These are phyloP conservation scores for Santalum album DNA, from an alignment of 164 flowering plant genomes.

Conservation along the genomic window DNA sequence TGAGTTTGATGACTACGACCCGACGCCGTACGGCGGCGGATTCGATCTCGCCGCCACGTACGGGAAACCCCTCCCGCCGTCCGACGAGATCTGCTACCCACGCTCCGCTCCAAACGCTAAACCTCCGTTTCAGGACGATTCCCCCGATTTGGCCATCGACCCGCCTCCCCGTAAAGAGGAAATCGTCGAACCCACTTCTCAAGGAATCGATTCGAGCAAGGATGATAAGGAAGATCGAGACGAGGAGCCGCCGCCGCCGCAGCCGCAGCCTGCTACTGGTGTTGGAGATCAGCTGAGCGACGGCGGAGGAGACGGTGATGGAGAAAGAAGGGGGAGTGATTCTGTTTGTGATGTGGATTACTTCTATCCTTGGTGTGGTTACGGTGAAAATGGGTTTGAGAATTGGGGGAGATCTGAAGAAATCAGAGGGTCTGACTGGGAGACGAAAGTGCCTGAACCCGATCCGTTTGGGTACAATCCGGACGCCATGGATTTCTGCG, in stretches of 20 bases:
- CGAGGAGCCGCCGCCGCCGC: not conserved
- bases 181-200: not conserved
- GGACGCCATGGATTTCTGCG: conserved; percentile 42
- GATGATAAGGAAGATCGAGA: conserved; percentile 4
- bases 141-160: not conserved
- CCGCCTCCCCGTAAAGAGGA: not conserved
- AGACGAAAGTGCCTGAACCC: conserved; percentile 13
- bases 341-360: not conserved
- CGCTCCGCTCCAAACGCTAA: conserved; percentile 15
- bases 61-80: conserved; percentile 70
- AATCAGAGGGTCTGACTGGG: conserved; percentile 9
- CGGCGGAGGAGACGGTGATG: not conserved
- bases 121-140: not conserved
- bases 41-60: conserved; percentile 43
- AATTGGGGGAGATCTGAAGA: not conserved
- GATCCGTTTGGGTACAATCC: conserved; percentile 31
- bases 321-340: not conserved
- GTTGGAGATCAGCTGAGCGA: conserved; percentile 1
- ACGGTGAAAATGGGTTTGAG: conserved; percentile 3
- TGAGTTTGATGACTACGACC: conserved; percentile 53
- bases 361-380: conserved; percentile 5
- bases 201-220: conserved; percentile 4
- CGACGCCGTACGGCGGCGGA: conserved; percentile 78
- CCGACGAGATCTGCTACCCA: conserved; percentile 60
- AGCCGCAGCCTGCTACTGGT: not conserved